Conservation (phyloP, 805 yeast species). For the Hyphopichia homilentoma region DNA sequence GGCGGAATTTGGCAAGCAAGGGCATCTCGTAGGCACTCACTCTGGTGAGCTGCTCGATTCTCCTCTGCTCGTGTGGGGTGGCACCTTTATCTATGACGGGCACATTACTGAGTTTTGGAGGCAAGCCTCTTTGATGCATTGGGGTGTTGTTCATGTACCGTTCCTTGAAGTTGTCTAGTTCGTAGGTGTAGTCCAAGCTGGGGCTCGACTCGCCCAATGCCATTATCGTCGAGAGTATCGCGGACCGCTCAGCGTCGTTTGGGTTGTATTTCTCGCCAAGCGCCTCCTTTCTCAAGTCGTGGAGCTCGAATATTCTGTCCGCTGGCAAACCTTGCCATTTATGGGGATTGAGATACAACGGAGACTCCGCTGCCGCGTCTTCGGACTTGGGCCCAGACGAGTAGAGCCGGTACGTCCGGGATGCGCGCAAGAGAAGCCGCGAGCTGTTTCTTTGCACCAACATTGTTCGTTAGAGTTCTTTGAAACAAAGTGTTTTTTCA, state of each 20-base stretch:
- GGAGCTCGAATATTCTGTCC: slow-evolving; percentile 57
- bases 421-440: background rate
- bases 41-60: slow-evolving; percentile 71
- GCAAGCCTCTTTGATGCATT: slow-evolving; percentile 30
- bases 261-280: slow-evolving; percentile 41
- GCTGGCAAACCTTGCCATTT: slow-evolving; percentile 70
- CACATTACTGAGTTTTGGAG: slow-evolving; percentile 34
- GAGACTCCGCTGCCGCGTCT: slow-evolving; percentile 6
- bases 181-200: slow-evolving; percentile 36
- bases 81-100: slow-evolving; percentile 32
- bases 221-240: slow-evolving; percentile 36
- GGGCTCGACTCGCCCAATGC: slow-evolving; percentile 30
- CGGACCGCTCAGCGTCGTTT: slow-evolving; percentile 60
- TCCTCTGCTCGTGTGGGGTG: slow-evolving; percentile 54
- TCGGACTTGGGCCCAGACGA: slow-evolving; percentile 2
- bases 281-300: slow-evolving; percentile 51
- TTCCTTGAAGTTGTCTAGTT: slow-evolving; percentile 40
- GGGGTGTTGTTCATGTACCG: slow-evolving; percentile 40
- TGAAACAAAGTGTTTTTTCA: no score
- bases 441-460: background rate
- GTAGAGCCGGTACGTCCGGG: slow-evolving; percentile 5
- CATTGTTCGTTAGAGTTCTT: no score
- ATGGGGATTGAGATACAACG: slow-evolving; percentile 57
- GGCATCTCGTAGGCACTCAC: slow-evolving; percentile 94
- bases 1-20: slow-evolving; percentile 68